Evolutionary conservation across 805 yeast species (phyloP).

Genomic region (Teunomyces pallodes): DNA sequence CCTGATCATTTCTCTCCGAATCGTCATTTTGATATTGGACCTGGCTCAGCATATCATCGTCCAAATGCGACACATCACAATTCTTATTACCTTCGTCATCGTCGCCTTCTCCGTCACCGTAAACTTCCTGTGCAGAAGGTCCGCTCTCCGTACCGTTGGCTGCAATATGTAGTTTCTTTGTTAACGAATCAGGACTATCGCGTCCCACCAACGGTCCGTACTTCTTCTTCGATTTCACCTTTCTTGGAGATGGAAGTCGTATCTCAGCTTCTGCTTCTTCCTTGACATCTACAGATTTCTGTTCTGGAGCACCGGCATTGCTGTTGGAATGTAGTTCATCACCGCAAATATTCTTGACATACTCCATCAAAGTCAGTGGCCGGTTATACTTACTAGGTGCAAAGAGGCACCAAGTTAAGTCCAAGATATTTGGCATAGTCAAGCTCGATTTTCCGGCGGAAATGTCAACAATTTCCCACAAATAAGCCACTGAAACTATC

Average conservation of each 20-base stretch:
- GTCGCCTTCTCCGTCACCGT: neutral
- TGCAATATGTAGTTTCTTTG: neutral
- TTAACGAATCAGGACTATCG: slow-evolving; percentile 1
- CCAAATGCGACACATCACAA: slow-evolving; percentile 16
- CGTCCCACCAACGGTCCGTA: slow-evolving; percentile 49
- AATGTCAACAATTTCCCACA: slow-evolving; percentile 49
- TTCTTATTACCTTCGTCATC: slow-evolving; percentile 6
- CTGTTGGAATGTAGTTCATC: slow-evolving; percentile 3
- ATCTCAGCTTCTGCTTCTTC: neutral
- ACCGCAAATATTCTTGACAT: slow-evolving; percentile 10
- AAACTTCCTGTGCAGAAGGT: neutral
- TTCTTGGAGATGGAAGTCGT: slow-evolving; percentile 53
- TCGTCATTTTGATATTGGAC: slow-evolving; percentile 22
- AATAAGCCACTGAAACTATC: slow-evolving; percentile 51
- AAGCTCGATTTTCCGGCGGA: slow-evolving; percentile 18
- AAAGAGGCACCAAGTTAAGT: slow-evolving; percentile 54
- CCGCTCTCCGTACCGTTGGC: neutral
- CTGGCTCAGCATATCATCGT: slow-evolving; percentile 19
- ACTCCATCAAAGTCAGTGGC: slow-evolving; percentile 22
- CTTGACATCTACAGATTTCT: neutral
- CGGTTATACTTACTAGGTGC: slow-evolving; percentile 38
- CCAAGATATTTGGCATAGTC: slow-evolving; percentile 40
- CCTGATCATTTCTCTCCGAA: slow-evolving; percentile 16
- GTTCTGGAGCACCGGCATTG: neutral
- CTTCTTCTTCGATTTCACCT: slow-evolving; percentile 36